Conservation (phyloP, 2,329 filamentous ascomycete species). For the Penicillium sp. region DNA sequence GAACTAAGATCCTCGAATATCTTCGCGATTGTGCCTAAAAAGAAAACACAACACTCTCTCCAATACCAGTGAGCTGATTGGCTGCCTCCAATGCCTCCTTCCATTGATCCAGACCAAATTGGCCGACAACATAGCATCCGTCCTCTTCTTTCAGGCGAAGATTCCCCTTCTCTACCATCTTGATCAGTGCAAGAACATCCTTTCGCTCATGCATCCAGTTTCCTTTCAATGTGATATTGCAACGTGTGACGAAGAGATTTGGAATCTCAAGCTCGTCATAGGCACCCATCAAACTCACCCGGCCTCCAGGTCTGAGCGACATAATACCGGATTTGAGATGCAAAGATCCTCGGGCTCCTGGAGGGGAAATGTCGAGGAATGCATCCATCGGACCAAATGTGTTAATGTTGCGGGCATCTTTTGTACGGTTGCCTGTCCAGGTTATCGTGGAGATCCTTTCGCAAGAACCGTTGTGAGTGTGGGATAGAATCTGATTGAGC, state of each 20-base stretch:
- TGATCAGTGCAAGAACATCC: not conserved
- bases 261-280: not conserved
- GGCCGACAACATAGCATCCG: not conserved
- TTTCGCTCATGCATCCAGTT: not conserved
- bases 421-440: not conserved
- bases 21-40: not conserved
- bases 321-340: not conserved
- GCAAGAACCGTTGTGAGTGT: not conserved
- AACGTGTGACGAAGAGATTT: not conserved
- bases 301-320: not conserved
- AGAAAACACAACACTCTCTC: not conserved
- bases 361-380: not conserved
- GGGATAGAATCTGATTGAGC: not conserved
- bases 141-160: not conserved
- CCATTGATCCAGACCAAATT: not conserved
- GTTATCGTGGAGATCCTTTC: not conserved
- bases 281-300: not conserved
- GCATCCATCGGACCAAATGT: not conserved
- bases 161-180: not conserved
- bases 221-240: not conserved
- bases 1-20: not conserved
- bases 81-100: not conserved
- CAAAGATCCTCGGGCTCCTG: not conserved
- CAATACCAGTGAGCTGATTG: not conserved
- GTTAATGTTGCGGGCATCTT: not conserved